These are phyloP conservation scores for Pulicaria dysenterica DNA, from an alignment of 129 eudicot genomes.

Conservation along the genomic window DNA sequence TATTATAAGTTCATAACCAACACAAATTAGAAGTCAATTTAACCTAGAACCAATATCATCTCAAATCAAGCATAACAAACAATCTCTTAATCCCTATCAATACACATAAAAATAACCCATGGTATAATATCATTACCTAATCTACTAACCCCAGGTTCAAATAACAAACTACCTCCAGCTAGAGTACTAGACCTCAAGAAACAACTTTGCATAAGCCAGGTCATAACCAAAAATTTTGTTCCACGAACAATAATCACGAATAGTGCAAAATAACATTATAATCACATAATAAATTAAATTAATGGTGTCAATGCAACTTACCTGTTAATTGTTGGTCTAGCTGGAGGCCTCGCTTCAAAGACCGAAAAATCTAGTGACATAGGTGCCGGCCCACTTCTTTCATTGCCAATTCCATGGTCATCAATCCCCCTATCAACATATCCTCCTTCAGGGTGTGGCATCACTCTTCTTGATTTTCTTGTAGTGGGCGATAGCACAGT, in stretches of 20 bases:
- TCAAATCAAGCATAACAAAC: conserved; percentile 3
- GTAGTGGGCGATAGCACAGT: conserved; percentile 94
- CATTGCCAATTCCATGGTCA: conserved; percentile 69
- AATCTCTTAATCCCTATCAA: not conserved
- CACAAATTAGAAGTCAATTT: not conserved
- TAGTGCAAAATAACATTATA: not conserved
- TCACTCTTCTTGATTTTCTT: conserved; percentile 83
- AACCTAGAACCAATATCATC: not conserved
- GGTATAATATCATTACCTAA: not conserved
- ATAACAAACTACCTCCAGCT: not conserved
- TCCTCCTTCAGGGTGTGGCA: conserved; percentile 82
- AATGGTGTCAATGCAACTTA: conserved; percentile 27
- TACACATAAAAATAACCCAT: not conserved
- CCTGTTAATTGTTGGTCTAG: conserved; percentile 98
- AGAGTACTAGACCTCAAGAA: too few relatives aligned
- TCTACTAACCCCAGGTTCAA: not conserved
- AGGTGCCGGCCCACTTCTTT: conserved; percentile 69
- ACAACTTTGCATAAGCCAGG: not conserved
- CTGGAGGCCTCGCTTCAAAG: conserved; percentile 68
- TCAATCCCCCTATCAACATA: conserved; percentile 57
- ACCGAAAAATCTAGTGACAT: conserved; percentile 92
- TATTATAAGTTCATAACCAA: not conserved
- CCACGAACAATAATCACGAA: not conserved
- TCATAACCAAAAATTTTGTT: not conserved
- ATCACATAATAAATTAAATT: not conserved